Percentiles rank a stretch among this genome's conserved stretches.
Conservation (phyloP, 2,329 filamentous ascomycete species). For the Sporothrix sp. region DNA sequence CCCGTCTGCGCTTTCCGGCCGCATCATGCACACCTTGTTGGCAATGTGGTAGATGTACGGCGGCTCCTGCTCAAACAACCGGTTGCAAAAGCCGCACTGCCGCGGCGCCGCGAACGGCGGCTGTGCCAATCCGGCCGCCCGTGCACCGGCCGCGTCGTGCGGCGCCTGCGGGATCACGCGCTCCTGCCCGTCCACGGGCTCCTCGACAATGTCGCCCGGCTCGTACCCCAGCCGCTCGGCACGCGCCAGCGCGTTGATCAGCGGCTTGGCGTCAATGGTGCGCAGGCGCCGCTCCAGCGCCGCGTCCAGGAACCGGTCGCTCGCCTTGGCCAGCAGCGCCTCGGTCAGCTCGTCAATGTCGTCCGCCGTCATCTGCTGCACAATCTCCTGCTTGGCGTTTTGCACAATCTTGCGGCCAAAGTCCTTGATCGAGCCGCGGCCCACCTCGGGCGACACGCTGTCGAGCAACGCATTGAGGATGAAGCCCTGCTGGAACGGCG, state of each 20-base stretch:
- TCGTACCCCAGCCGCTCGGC: constrained; percentile 50
- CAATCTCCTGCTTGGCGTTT: constrained; percentile 32
- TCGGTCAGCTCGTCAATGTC: constrained; percentile 39
- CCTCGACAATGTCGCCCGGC: constrained; percentile 38
- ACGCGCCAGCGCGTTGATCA: constrained; percentile 47
- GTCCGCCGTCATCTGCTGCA: constrained; percentile 29
- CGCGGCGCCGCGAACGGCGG: not conserved
- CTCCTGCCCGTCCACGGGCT: constrained; percentile 29
- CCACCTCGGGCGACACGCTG: constrained; percentile 30
- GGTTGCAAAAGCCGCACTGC: constrained; percentile 21
- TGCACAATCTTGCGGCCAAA: constrained; percentile 37
- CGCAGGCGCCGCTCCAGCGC: constrained; percentile 41
- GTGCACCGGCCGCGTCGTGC: too few relatives aligned
- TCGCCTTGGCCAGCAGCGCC: constrained; percentile 36
- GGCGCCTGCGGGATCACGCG: constrained; percentile 25
- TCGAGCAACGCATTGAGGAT: constrained; percentile 41
- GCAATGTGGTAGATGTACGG: constrained; percentile 20
- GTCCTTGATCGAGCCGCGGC: constrained; percentile 32
- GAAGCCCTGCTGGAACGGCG: constrained; percentile 43
- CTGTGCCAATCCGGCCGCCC: not conserved
- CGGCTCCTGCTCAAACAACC: constrained; percentile 26
- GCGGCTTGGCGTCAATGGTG: constrained; percentile 43
- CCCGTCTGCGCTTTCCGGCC: constrained; percentile 19
- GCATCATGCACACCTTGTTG: constrained; percentile 12
- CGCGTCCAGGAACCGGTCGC: constrained; percentile 41